Percentiles rank a stretch among this genome's conserved stretches.
Conservation (phyloP, 1,139 yeast genomes). For the Yarrowia galli region DNA sequence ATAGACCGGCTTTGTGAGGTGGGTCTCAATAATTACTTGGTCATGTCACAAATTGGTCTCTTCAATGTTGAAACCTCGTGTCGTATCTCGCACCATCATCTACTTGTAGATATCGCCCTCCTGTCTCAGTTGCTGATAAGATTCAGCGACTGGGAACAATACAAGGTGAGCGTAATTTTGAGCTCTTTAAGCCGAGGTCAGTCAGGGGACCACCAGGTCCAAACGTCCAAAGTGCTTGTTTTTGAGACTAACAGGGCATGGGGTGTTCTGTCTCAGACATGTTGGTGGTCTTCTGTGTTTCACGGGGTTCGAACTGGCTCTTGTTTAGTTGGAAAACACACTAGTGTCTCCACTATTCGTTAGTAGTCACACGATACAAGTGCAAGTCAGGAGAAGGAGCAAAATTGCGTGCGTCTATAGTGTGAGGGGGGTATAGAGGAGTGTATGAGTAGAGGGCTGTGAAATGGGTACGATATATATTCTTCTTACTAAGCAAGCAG, state of each 20-base stretch:
- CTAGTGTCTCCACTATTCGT: too few relatives aligned
- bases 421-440: too few relatives aligned
- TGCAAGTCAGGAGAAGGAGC: too few relatives aligned
- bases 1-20: neutral
- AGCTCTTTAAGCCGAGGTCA: slow-evolving; percentile 31
- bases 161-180: neutral
- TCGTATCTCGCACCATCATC: too few relatives aligned
- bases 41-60: too few relatives aligned
- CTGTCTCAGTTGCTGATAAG: slow-evolving; percentile 6
- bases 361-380: slow-evolving; percentile 5
- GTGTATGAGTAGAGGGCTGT: too few relatives aligned
- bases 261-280: neutral
- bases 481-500: too few relatives aligned
- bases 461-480: too few relatives aligned
- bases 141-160: neutral
- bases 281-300: neutral
- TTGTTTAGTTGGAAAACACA: neutral
- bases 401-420: too few relatives aligned
- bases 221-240: neutral
- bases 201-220: slow-evolving; percentile 10
- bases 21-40: too few relatives aligned
- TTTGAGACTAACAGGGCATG: neutral
- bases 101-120: too few relatives aligned
- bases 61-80: too few relatives aligned
- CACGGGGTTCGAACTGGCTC: slow-evolving; percentile 4